Conservation (phyloP, 1,284 basidiomycete species). For the Apiotrichum porosum region DNA sequence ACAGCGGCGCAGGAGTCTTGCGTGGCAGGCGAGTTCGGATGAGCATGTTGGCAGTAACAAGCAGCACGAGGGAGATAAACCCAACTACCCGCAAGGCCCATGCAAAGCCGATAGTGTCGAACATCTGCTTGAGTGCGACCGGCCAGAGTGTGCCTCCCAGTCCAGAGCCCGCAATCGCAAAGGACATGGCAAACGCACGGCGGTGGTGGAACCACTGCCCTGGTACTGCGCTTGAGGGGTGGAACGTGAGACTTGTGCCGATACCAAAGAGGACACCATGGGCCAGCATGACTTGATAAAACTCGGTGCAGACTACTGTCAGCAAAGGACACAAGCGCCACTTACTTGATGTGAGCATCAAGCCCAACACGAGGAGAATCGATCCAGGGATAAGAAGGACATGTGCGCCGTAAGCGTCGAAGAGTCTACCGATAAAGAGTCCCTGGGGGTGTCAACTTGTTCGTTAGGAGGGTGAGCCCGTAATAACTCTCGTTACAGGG, state of each 20-base stretch:
- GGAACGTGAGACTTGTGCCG: conserved; percentile 51
- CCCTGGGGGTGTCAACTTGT: conserved; percentile 48
- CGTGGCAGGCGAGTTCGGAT: conserved; percentile 22
- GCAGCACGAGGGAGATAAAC: conserved; percentile 24
- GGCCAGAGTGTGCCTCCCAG: conserved; percentile 42
- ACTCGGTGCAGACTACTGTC: conserved; percentile 52
- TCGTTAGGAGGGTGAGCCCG: no score
- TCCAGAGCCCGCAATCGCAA: conserved; percentile 30
- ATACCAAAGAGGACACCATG: conserved; percentile 25
- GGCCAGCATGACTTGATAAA: conserved; percentile 53
- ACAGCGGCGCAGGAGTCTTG: conserved; percentile 19
- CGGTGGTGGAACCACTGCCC: conserved; percentile 53
- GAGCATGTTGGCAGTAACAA: conserved; percentile 15
- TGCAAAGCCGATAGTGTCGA: conserved; percentile 12
- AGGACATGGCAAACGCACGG: conserved; percentile 31
- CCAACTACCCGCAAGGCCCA: conserved; percentile 28
- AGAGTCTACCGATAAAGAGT: conserved; percentile 5
- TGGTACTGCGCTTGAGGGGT: conserved; percentile 52
- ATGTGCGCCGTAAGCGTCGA: conserved; percentile 29
- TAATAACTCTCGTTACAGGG: no score
- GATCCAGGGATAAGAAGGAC: conserved; percentile 51
- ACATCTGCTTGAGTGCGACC: neutral
- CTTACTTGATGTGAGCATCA: conserved; percentile 5
- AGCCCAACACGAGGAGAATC: conserved; percentile 50
- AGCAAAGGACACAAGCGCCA: neutral